These are phyloP conservation scores for Thermomucor indicae-seudaticae DNA, from an alignment of 371 early-diverging fungal genomes.

Conservation along the genomic window DNA sequence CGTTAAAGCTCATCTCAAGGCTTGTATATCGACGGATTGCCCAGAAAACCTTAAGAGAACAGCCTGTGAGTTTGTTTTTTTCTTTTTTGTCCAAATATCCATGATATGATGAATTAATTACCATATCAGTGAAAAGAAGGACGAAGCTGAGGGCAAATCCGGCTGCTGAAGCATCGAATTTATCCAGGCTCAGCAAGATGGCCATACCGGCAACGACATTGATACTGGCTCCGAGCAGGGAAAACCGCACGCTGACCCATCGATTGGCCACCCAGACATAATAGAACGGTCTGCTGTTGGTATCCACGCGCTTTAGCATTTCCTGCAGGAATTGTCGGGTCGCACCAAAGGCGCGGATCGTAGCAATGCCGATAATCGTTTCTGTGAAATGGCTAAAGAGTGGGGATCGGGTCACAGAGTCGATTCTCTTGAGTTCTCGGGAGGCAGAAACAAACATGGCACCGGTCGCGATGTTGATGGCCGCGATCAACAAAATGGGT, in stretches of 20 bases:
- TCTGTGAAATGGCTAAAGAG: conserved; percentile 78
- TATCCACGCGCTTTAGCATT: conserved; percentile 51
- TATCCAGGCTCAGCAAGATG: conserved; percentile 38
- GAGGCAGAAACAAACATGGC: conserved; percentile 64
- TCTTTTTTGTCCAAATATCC: background rate
- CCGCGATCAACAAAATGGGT: conserved; percentile 38
- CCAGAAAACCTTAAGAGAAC: conserved; percentile 51
- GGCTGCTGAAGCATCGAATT: conserved; percentile 64
- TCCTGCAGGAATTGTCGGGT: conserved; percentile 54
- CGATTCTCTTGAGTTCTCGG: conserved; percentile 78
- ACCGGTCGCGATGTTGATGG: conserved; percentile 48
- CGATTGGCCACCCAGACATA: conserved; percentile 76
- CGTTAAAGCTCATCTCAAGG: conserved; percentile 80
- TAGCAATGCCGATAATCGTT: conserved; percentile 58
- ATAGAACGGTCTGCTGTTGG: conserved; percentile 67
- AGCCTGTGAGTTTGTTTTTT: background rate
- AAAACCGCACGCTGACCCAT: conserved; percentile 78
- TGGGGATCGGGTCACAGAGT: conserved; percentile 72
- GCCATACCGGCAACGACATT: conserved; percentile 51
- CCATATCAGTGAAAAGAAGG: conserved; percentile 61
- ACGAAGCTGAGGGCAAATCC: conserved; percentile 77
- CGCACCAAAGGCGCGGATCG: conserved; percentile 77
- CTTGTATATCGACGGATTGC: conserved; percentile 65
- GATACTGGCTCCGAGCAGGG: conserved; percentile 60
- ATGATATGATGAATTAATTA: conserved; percentile 16